Evolutionary conservation across 768 basidiomycete species (phyloP).

Genomic region (Sutorius australiensis): DNA sequence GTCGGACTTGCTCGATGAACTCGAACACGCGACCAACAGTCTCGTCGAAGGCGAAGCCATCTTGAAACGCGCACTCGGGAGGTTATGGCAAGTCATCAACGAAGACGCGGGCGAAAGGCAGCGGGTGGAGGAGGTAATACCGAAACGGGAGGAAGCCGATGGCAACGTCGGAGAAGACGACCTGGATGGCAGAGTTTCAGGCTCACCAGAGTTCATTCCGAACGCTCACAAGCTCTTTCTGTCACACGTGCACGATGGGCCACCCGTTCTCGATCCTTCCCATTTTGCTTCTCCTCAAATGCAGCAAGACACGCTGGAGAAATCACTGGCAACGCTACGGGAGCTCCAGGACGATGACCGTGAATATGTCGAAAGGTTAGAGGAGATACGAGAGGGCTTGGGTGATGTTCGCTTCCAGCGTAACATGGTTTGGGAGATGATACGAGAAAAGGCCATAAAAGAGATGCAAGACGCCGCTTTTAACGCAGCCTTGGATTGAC

Average conservation of each 20-base stretch:
- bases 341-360: slow-evolving; percentile 85
- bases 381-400: slow-evolving; percentile 78
- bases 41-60: slow-evolving; percentile 80
- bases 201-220: slow-evolving; percentile 65
- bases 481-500: slow-evolving; percentile 30
- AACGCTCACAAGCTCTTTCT: slow-evolving; percentile 67
- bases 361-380: slow-evolving; percentile 80
- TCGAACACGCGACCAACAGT: slow-evolving; percentile 77
- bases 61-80: slow-evolving; percentile 69
- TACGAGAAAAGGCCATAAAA: slow-evolving; percentile 67
- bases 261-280: slow-evolving; percentile 51
- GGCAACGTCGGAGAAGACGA: slow-evolving; percentile 42
- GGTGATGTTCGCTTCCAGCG: slow-evolving; percentile 73
- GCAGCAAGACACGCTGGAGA: slow-evolving; percentile 70
- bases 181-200: slow-evolving; percentile 44
- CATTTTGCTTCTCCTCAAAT: slow-evolving; percentile 63
- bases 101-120: slow-evolving; percentile 53
- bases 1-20: slow-evolving; percentile 69
- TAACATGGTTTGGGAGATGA: slow-evolving; percentile 70
- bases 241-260: slow-evolving; percentile 44
- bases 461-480: slow-evolving; percentile 68
- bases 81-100: slow-evolving; percentile 77
- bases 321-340: slow-evolving; percentile 65
- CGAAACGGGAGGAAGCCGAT: slow-evolving; percentile 68
- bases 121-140: slow-evolving; percentile 43